A percentile compares a stretch with the other conserved stretches of the same genome.
These are phyloP conservation scores for Mycena leptocephala DNA, from an alignment of 768 basidiomycete genomes.

Conservation along the genomic window DNA sequence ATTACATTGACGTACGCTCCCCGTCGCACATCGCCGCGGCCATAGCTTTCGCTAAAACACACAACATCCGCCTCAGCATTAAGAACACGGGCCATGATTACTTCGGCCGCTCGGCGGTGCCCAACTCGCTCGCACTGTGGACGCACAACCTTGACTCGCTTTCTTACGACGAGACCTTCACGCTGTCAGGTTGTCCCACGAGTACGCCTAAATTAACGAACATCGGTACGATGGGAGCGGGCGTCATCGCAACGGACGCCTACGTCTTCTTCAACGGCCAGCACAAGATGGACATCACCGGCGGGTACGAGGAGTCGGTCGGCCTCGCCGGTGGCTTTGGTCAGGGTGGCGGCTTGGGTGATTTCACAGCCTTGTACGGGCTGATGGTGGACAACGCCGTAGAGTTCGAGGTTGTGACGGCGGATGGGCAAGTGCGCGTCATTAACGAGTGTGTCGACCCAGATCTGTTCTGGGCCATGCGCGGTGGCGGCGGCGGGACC, in stretches of 20 bases:
- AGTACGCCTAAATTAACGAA: slow-evolving; percentile 16
- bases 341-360: slow-evolving; percentile 16
- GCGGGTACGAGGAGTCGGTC: slow-evolving; percentile 26
- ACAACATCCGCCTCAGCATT: slow-evolving; percentile 22
- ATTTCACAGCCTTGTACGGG: slow-evolving; percentile 21
- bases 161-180: slow-evolving; percentile 25
- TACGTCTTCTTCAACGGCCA: slow-evolving; percentile 28
- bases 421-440: slow-evolving; percentile 21
- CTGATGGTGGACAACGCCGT: slow-evolving; percentile 24
- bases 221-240: slow-evolving; percentile 27
- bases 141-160: slow-evolving; percentile 27
- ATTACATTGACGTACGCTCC: slow-evolving; percentile 25
- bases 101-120: slow-evolving; percentile 21
- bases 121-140: slow-evolving; percentile 22
- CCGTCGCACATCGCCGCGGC: slow-evolving; percentile 22
- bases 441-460: slow-evolving; percentile 23
- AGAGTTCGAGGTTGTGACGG: slow-evolving; percentile 23
- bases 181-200: slow-evolving; percentile 22
- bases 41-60: slow-evolving; percentile 21
- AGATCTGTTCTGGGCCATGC: slow-evolving; percentile 27
- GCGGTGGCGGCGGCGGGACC: slow-evolving; percentile 26
- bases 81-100: slow-evolving; percentile 29
- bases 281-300: slow-evolving; percentile 29
- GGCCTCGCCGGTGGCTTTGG: slow-evolving; percentile 22
- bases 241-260: slow-evolving; percentile 23